Evolutionary conservation across 345 rosid species (phyloP).

Genomic region (Adansonia digitata): DNA sequence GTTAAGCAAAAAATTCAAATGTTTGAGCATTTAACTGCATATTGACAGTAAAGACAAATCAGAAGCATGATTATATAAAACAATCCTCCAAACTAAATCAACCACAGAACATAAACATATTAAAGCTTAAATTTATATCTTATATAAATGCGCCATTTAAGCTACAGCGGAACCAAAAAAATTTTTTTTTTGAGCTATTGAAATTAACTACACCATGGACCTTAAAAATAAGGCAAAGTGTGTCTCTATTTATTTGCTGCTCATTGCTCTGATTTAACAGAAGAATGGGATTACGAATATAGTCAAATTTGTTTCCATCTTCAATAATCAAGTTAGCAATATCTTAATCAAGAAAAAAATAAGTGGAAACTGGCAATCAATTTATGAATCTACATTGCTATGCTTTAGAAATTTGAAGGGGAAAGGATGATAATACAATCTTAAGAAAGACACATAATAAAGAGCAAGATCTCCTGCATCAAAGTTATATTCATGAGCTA

Average conservation of each 20-base stretch:
- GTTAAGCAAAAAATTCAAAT: neutral
- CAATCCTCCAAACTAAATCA: neutral
- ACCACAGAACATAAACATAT: neutral
- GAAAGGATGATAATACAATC: constrained; percentile 32
- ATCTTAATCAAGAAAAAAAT: neutral
- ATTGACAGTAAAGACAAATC: neutral
- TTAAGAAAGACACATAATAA: constrained; percentile 53
- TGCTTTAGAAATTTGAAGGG: neutral
- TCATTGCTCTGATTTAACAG: constrained; percentile 50
- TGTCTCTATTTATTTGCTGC: constrained; percentile 56
- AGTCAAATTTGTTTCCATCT: neutral
- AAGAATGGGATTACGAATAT: no score
- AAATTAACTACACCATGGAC: constrained; percentile 46
- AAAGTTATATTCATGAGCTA: constrained; percentile 42
- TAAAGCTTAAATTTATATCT: neutral
- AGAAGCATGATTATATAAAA: neutral
- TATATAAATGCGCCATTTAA: constrained; percentile 1
- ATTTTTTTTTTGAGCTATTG: no score
- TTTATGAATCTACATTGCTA: neutral
- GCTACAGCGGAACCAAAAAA: no score
- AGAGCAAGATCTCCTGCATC: constrained; percentile 55
- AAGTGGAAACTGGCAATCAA: neutral
- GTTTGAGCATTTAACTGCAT: neutral
- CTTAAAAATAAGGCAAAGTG: constrained; percentile 58
- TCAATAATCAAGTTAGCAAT: neutral